These are phyloP conservation scores for Fraxinus anomala DNA, from an alignment of 257 asterid genomes.

Conservation along the genomic window DNA sequence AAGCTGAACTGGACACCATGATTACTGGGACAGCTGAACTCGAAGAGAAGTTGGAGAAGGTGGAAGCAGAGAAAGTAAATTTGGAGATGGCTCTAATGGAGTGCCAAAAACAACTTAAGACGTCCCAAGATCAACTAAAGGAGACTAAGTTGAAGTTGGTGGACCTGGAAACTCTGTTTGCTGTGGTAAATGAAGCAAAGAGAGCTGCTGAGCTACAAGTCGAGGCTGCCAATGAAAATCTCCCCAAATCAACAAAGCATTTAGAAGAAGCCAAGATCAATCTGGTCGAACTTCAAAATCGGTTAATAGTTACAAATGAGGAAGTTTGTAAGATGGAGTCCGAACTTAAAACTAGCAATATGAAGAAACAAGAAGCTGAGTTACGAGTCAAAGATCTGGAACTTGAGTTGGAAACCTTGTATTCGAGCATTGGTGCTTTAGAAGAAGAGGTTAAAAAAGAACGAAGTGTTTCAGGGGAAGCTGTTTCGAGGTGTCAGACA, in stretches of 20 bases:
- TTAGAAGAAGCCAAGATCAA: constrained; percentile 54
- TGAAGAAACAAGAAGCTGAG: constrained; percentile 50
- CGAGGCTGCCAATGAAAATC: constrained; percentile 38
- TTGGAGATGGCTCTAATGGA: constrained; percentile 49
- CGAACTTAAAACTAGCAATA: constrained; percentile 48
- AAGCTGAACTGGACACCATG: constrained; percentile 44
- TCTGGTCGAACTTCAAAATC: constrained; percentile 36
- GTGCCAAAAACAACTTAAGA: constrained; percentile 50
- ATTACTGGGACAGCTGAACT: constrained; percentile 38
- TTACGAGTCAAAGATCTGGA: constrained; percentile 41
- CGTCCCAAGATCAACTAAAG: constrained; percentile 55
- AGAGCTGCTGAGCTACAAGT: constrained; percentile 48
- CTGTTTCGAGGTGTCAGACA: constrained; percentile 46
- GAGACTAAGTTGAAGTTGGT: constrained; percentile 39
- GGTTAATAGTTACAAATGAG: constrained; percentile 42
- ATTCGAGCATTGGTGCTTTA: constrained; percentile 37
- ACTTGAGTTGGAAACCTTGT: constrained; percentile 45
- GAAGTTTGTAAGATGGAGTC: constrained; percentile 35
- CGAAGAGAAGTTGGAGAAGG: constrained; percentile 52
- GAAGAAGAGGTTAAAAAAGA: constrained; percentile 52
- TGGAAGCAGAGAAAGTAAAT: constrained; percentile 51
- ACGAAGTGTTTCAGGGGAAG: constrained; percentile 45
- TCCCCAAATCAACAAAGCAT: constrained; percentile 40
- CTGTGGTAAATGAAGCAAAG: constrained; percentile 51
- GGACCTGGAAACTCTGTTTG: constrained; percentile 49